Evolutionary conservation across 208 protist genomes (phyloP), one percentile per base, ranked within the genome.

Genomic region (Spongospora subterranea): DNA sequence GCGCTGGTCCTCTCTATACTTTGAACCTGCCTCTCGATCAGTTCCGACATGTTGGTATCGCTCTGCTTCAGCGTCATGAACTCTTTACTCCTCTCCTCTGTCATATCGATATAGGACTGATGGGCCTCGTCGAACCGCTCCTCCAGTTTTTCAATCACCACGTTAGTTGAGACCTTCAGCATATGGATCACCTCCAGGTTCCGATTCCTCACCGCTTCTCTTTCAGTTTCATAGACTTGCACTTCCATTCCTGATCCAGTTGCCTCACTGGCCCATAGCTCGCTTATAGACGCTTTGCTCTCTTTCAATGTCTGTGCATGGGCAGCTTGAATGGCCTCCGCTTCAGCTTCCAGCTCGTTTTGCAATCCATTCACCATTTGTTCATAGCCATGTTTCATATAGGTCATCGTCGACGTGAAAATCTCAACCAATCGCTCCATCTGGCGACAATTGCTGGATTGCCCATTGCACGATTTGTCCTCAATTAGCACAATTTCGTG

Each of bases 131-230:
- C 71, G 71, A 82, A 82, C n/a, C 40, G n/a, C 13, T 6, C 71
- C n/a, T 82, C 71, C 17, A 82, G 71, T n/a, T 82, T 82, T n/a
- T 82, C 71, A n/a, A 82, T 82, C 17, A 43, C 40, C 6, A 43
- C n/a, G n/a, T 82, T 82, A 13, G 71, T 82, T n/a, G 71, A 20
- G 35, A 82, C 71, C 35, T 43, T 35, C 71, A 82, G 71, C 71
- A 82, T 82, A n/a, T 82, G 71, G 35, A 82, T 82, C 13, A 43
- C 71, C n/a, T 82, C 71, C 17, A 82, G 71, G 35, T 43, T 82
- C 35, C 71, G 71, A 43, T 82, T 82, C 17, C 71, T 6, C 40
- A 45, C 13, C n/a, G 71, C 6, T 82, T 82, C 71, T 43, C 71
- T 6, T n/a, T 82, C 71, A n/a, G 71, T 82, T 17, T 82, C 71